phyloP scores from a whole-genome alignment of 768 basidiomycete species.

The Obba rivulosa region DNA sequence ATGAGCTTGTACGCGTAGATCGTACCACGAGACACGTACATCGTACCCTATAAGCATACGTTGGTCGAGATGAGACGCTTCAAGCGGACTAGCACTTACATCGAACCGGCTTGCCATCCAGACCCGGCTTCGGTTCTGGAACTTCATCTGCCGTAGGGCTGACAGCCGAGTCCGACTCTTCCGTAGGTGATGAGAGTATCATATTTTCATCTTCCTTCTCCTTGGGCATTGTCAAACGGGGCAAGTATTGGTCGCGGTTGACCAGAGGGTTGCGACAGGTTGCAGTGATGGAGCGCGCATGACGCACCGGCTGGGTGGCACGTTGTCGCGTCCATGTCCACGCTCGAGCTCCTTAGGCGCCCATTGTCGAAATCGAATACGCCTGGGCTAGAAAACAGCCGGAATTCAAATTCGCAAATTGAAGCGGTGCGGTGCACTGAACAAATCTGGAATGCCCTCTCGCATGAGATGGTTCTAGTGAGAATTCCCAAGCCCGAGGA shows the following conservation, averaged over 20 bases:
- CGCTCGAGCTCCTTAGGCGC: no score
- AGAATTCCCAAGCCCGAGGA: no score
- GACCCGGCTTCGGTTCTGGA: conserved; percentile 65
- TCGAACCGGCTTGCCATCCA: conserved; percentile 71
- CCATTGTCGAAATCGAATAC: no score
- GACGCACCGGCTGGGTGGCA: conserved; percentile 5
- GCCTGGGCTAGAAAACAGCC: no score
- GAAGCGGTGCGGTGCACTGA: no score
- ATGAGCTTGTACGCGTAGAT: neutral
- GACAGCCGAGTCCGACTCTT: conserved; percentile 56
- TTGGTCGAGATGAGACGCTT: neutral
- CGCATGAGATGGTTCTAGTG: no score
- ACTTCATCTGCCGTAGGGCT: conserved; percentile 34
- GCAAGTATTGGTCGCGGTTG: conserved; percentile 6
- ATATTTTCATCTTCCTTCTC: conserved; percentile 4
- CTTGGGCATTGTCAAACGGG: conserved; percentile 3
- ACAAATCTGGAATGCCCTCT: no score
- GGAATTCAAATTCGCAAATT: no score
- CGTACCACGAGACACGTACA: conserved; percentile 41
- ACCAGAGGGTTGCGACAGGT: neutral
- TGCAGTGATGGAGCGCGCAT: conserved; percentile 2
- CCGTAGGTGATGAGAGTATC: conserved; percentile 35
- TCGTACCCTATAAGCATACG: conserved; percentile 61
- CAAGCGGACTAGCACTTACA: conserved; percentile 48
- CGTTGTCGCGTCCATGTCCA: no score